Conservation (phyloP, 768 basidiomycete genomes). For the Lactarius pseudohatsudake region DNA sequence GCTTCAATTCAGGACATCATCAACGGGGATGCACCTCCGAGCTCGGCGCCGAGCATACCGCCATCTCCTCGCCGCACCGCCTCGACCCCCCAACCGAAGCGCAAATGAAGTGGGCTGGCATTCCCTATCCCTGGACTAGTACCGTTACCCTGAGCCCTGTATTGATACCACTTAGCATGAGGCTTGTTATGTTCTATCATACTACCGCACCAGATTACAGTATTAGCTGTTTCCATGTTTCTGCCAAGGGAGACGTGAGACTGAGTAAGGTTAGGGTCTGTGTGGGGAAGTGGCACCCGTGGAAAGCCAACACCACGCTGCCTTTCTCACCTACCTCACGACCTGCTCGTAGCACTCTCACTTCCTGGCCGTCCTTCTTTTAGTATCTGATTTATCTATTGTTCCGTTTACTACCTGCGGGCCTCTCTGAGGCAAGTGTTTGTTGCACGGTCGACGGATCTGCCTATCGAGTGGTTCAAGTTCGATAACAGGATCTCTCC, state of each 20-base stretch:
- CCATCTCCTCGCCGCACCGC: constrained; percentile 49
- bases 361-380: neutral
- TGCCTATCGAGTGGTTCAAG: neutral
- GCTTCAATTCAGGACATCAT: constrained; percentile 92
- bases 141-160: neutral
- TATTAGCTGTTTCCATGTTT: too few relatives aligned
- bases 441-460: neutral
- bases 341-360: neutral
- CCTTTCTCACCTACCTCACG: neutral
- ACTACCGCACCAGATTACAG: neutral
- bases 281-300: neutral
- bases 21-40: constrained; percentile 55
- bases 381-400: neutral
- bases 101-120: constrained; percentile 12
- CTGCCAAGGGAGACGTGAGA: neutral
- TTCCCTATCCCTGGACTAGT: neutral
- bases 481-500: neutral
- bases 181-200: neutral
- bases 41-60: constrained; percentile 46
- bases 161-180: neutral
- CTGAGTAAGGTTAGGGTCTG: neutral
- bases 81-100: constrained; percentile 11
- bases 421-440: neutral
- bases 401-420: too few relatives aligned
- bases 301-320: neutral